phyloP scores from a whole-genome alignment of 2,329 filamentous ascomycete genomes.

The Sclerotinia glacialis region DNA sequence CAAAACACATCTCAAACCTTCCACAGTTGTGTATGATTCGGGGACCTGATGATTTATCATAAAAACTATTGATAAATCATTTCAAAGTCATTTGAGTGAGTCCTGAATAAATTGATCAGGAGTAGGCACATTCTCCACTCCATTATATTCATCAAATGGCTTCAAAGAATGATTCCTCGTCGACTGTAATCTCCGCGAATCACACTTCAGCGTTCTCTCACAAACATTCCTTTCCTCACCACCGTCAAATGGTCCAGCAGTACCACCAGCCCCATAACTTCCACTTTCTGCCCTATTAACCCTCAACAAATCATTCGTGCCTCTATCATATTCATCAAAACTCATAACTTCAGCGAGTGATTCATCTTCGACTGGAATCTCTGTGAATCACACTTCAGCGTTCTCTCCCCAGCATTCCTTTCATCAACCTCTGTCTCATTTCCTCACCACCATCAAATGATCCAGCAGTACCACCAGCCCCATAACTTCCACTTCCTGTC shows the following conservation, averaged over 20 bases:
- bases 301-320: conserved; percentile 28
- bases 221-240: conserved; percentile 16
- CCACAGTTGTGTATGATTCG: no score
- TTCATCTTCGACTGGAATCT: background rate
- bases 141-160: background rate
- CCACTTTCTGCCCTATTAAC: conserved; percentile 30
- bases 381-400: background rate
- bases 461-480: background rate
- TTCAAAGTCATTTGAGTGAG: background rate
- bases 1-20: background rate
- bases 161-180: background rate
- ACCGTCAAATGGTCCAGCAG: background rate
- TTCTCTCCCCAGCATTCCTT: conserved; percentile 17
- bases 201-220: conserved; percentile 7
- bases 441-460: background rate
- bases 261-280: conserved; percentile 21
- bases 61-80: background rate
- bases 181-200: background rate
- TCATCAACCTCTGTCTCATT: conserved; percentile 18
- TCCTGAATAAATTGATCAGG: background rate
- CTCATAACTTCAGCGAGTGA: background rate
- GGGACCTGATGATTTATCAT: background rate
- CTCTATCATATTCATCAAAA: background rate
- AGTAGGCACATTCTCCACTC: background rate
- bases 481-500: conserved; percentile 29